Evolutionary conservation across 768 basidiomycete genomes (phyloP).

Genomic region (Suillus discolor): DNA sequence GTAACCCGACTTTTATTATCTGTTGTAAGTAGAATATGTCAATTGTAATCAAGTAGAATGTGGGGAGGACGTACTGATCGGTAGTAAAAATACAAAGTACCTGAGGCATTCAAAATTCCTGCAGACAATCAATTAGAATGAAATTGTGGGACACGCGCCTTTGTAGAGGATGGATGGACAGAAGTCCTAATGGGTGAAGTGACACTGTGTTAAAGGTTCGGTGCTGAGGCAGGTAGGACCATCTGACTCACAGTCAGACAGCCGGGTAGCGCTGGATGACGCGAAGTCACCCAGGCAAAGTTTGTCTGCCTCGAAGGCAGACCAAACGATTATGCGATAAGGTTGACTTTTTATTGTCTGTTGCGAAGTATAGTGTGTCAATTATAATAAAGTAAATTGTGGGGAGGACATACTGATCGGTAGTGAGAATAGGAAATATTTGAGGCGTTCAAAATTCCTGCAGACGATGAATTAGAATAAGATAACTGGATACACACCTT

Average conservation of each 20-base stretch:
- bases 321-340: neutral
- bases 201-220: too few species aligned
- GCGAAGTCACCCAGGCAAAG: neutral
- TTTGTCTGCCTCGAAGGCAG: neutral
- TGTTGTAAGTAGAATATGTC: too few species aligned
- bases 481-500: neutral
- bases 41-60: too few species aligned
- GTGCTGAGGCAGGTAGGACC: neutral
- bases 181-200: too few species aligned
- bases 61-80: too few species aligned
- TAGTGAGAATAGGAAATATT: too few species aligned
- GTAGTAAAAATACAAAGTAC: too few species aligned
- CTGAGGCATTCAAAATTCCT: neutral
- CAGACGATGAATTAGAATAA: neutral
- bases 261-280: neutral
- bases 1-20: too few species aligned
- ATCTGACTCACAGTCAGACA: neutral
- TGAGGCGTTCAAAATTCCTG: neutral
- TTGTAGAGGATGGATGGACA: neutral
- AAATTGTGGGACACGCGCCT: neutral
- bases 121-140: neutral
- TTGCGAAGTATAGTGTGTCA: too few species aligned
- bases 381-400: too few species aligned
- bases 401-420: too few species aligned
- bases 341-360: too few species aligned